Conservation (phyloP, 192 early-diverging fungal species). For the Entrophospora sp. region DNA sequence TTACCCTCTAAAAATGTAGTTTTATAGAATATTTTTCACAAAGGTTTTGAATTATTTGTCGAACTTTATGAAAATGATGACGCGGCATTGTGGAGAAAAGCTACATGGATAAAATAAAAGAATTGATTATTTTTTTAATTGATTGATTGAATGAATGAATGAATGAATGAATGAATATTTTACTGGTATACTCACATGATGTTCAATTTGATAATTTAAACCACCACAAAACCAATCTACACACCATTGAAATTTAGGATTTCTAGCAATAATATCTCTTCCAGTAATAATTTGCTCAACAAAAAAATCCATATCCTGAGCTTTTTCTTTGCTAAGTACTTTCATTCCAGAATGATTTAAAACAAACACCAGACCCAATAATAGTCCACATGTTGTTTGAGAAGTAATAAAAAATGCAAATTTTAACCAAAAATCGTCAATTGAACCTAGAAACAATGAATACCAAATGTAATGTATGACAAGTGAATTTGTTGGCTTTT, state of each 20-base stretch:
- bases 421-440: constrained; percentile 27
- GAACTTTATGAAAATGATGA: constrained; percentile 55
- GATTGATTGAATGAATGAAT: neutral
- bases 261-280: constrained; percentile 57
- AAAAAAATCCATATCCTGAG: constrained; percentile 64
- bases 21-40: constrained; percentile 60
- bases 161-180: neutral
- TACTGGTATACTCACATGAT: constrained; percentile 46
- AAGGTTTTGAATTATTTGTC: constrained; percentile 52
- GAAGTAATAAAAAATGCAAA: constrained; percentile 52
- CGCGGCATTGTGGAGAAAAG: constrained; percentile 75
- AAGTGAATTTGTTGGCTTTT: constrained; percentile 46
- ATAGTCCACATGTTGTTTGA: constrained; percentile 60
- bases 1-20: constrained; percentile 54
- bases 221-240: constrained; percentile 76
- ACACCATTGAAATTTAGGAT: neutral
- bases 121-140: neutral
- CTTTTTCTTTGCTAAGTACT: constrained; percentile 56
- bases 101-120: constrained; percentile 4
- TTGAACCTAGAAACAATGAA: constrained; percentile 42
- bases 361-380: constrained; percentile 67
- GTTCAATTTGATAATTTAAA: constrained; percentile 81
- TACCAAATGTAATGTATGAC: constrained; percentile 64
- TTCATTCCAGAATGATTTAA: constrained; percentile 85
- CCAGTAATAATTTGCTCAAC: constrained; percentile 70